Percentiles rank a stretch among this genome's conserved stretches.
These are phyloP conservation scores for Zygotorulaspora chibaensis DNA, from an alignment of 805 yeast genomes.

Conservation along the genomic window DNA sequence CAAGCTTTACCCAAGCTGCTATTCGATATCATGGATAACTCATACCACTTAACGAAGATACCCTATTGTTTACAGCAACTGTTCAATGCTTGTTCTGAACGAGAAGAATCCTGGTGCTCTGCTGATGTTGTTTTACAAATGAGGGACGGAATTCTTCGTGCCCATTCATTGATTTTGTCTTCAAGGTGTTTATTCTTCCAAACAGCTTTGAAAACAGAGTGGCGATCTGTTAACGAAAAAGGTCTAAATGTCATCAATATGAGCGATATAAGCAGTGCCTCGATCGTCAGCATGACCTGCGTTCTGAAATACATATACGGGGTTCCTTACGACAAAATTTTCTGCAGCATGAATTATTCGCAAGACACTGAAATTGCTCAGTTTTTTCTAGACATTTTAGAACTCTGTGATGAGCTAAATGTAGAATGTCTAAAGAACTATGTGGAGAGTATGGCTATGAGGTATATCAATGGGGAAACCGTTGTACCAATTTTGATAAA, in stretches of 20 bases:
- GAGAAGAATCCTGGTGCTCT: background rate
- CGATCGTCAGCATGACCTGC: constrained; percentile 41
- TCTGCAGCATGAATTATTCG: constrained; percentile 19
- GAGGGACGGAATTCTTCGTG: constrained; percentile 42
- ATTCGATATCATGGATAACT: constrained; percentile 18
- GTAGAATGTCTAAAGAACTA: constrained; percentile 54
- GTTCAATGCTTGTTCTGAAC: background rate
- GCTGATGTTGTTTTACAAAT: constrained; percentile 45
- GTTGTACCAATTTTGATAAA: constrained; percentile 53
- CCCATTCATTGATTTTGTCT: constrained; percentile 51
- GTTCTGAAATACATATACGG: constrained; percentile 60
- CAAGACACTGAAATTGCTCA: constrained; percentile 15
- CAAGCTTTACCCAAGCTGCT: constrained; percentile 13
- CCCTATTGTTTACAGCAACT: constrained; percentile 7
- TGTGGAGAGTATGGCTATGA: constrained; percentile 57
- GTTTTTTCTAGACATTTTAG: constrained; percentile 52
- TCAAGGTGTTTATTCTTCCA: constrained; percentile 62
- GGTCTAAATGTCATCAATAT: constrained; percentile 38
- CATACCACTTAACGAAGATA: constrained; percentile 19
- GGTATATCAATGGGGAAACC: constrained; percentile 54
- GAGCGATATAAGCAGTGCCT: constrained; percentile 35
- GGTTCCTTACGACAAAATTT: constrained; percentile 13
- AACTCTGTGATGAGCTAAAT: constrained; percentile 58
- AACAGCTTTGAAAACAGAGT: constrained; percentile 49
- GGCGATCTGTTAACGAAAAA: constrained; percentile 38